Evolutionary conservation across 208 protist species (phyloP), one percentile per base, ranked within the genome.

Genomic region (Kentomonas sorsogonicus): DNA sequence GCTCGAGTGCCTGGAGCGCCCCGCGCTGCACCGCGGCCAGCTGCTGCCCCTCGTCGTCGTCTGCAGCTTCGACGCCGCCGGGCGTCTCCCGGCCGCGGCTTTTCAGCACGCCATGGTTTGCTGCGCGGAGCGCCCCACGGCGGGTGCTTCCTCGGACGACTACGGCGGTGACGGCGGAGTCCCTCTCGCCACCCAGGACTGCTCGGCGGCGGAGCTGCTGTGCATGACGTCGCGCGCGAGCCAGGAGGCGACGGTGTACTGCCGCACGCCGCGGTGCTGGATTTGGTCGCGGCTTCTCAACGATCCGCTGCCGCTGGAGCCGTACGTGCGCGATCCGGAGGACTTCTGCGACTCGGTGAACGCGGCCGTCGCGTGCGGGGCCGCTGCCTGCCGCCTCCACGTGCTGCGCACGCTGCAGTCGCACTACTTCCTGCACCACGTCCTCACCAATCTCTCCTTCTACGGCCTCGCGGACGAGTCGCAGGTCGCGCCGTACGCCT

Each of bases 371-470:
- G 84, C 76, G 30, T 61, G 87, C 40, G 69, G 76, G 5, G 72
- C 77, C n/a, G 82, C 66, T 23, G 25, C 11, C 26, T 77, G 55
- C 60, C 86, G 77, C 59, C 59, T 72, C 13, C 73, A 86, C 22
- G 83, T 86, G 43, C 60, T 95, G 44, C 79, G 83, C 25, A 73
- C 93, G 31, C 66, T 95, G 36, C 65, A 83, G 55, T 76, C 75
- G 38, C 85, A 91, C 68, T 95, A 95, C 69, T 84, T 92, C 57
- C 71, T 91, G 15, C 66, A 83, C 60, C 83, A 93, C 64, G 62
- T 93, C 6, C 75, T 75, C 44, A 66, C 74, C 4, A 88, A 92
- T 40, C 57, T 81, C 16, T 74, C 82, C 61, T 93, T 91, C 60
- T 93, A 95, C 62, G 82, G 75, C 18, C 72, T 95, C 15, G 73